phyloP scores from a whole-genome alignment of 352 stramenopile genomes.

The Phytophthora fragariaefolia region DNA sequence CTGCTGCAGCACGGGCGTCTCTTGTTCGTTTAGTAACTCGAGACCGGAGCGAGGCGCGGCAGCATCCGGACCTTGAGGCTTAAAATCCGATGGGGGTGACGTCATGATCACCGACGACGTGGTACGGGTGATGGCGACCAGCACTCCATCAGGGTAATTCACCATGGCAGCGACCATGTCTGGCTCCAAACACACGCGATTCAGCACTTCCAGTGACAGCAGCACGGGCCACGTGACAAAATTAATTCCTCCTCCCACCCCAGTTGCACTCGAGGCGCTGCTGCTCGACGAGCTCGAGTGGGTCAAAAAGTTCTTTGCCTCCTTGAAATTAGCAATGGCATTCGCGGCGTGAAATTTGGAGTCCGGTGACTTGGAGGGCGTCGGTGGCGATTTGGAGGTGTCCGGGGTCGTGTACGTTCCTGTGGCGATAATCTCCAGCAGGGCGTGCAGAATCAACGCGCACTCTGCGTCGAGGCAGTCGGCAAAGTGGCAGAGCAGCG shows the following conservation, averaged over 20 bases:
- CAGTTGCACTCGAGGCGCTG: conserved; percentile 21
- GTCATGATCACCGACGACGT: conserved; percentile 83
- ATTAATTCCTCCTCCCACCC: conserved; percentile 46
- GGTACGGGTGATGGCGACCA: conserved; percentile 66
- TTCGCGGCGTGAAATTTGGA: conserved; percentile 44
- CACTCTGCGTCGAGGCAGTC: conserved; percentile 71
- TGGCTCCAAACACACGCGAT: conserved; percentile 70
- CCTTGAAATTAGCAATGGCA: conserved; percentile 51
- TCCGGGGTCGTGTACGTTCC: conserved; percentile 67
- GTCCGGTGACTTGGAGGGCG: conserved; percentile 57
- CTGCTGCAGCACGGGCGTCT: conserved; percentile 74
- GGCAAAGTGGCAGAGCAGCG: conserved; percentile 80
- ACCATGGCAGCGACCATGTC: conserved; percentile 77
- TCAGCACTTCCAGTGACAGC: conserved; percentile 83
- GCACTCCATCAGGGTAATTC: conserved; percentile 58
- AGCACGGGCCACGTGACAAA: conserved; percentile 89
- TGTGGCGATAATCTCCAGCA: conserved; percentile 85
- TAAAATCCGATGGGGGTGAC: conserved; percentile 78
- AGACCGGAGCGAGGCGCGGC: conserved; percentile 66
- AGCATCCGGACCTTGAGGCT: conserved; percentile 45
- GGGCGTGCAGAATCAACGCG: conserved; percentile 58
- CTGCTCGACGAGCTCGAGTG: conserved; percentile 41
- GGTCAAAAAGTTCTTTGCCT: conserved; percentile 74
- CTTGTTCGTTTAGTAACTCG: conserved; percentile 85
- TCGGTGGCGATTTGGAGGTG: conserved; percentile 56